phyloP scores from a whole-genome alignment of 1,139 yeast species.

The Kodamaea fungicola region DNA sequence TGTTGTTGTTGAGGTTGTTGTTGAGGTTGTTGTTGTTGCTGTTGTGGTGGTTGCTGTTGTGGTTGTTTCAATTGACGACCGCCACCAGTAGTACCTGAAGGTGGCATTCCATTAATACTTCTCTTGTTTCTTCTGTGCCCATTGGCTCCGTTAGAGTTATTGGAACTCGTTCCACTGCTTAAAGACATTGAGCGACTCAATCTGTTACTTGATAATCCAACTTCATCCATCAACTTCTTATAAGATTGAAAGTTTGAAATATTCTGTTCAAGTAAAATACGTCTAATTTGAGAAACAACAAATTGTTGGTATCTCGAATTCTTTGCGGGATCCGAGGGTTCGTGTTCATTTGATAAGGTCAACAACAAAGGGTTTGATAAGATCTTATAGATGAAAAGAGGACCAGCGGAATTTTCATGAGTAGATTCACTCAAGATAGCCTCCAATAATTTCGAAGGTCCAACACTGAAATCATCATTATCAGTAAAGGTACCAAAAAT shows the following conservation, averaged over 20 bases:
- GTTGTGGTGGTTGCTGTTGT: constrained; percentile 10
- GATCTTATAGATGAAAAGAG: constrained; percentile 79
- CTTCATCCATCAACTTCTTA: constrained; percentile 88
- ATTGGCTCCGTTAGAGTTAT: constrained; percentile 9
- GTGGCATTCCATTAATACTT: constrained; percentile 16
- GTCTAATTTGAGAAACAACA: constrained; percentile 57
- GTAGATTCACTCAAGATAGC: constrained; percentile 51
- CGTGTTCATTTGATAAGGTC: constrained; percentile 29
- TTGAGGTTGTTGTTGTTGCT: constrained; percentile 7
- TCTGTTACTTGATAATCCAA: constrained; percentile 57
- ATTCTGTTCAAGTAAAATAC: constrained; percentile 56
- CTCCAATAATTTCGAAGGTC: constrained; percentile 28
- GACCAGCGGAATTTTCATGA: constrained; percentile 61
- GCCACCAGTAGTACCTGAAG: constrained; percentile 4
- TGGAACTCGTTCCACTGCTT: constrained; percentile 17
- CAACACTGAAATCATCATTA: constrained; percentile 18
- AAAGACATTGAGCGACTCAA: constrained; percentile 28
- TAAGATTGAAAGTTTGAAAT: constrained; percentile 65
- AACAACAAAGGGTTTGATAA: constrained; percentile 60
- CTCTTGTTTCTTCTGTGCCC: constrained; percentile 21
- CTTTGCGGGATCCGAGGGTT: constrained; percentile 12
- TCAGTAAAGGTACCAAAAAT: constrained; percentile 55
- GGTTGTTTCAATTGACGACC: constrained; percentile 8
- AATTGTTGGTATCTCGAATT: constrained; percentile 52
- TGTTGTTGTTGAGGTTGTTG: constrained; percentile 9